Percentiles rank a stretch among this genome's conserved stretches.
phyloP scores from a whole-genome alignment of 768 basidiomycete species.

The Nidularia sp. region DNA sequence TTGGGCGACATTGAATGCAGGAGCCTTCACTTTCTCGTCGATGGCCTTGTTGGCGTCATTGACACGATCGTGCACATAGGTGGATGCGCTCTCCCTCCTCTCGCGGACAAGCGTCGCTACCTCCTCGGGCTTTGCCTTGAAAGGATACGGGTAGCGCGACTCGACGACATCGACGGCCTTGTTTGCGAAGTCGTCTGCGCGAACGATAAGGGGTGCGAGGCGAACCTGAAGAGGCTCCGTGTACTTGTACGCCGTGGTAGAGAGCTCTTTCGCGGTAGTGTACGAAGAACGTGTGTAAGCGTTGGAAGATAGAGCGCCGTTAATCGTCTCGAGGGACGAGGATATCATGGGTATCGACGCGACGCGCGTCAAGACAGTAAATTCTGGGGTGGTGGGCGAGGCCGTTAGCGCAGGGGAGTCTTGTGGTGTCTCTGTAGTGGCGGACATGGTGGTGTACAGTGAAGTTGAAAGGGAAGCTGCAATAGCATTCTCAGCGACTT shows the following conservation, averaged over 20 bases:
- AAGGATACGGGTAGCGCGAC: constrained; percentile 71
- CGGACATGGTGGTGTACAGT: too few species aligned
- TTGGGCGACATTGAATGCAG: constrained; percentile 57
- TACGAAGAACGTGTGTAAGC: constrained; percentile 62
- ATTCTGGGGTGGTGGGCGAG: constrained; percentile 36
- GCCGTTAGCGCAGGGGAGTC: neutral
- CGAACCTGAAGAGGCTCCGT: constrained; percentile 64
- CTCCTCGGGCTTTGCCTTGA: constrained; percentile 71
- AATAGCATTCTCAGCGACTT: too few species aligned
- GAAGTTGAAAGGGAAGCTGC: too few species aligned
- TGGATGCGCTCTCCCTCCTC: constrained; percentile 47
- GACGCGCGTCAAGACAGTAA: constrained; percentile 61
- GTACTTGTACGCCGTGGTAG: constrained; percentile 53
- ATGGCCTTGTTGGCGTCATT: constrained; percentile 53
- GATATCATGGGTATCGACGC: constrained; percentile 73
- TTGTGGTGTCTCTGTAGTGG: too few species aligned
- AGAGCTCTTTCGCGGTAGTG: constrained; percentile 57
- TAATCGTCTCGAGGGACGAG: constrained; percentile 56
- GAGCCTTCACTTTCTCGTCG: constrained; percentile 61
- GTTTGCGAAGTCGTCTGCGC: constrained; percentile 67
- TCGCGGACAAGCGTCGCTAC: constrained; percentile 57
- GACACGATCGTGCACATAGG: constrained; percentile 31
- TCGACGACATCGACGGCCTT: constrained; percentile 73
- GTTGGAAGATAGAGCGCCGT: constrained; percentile 56
- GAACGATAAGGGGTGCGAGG: constrained; percentile 61